Percentiles rank a stretch among this genome's conserved stretches.
Conservation (phyloP, 176 grass and related monocot genomes). For the bread wheat (Triticum aestivum) region IWGSC_CS_RefSeq_v2.1 NC_057810.1:644953495-644953994, state of each 20-base stretch:
- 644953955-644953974: neutral
- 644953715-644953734: neutral
- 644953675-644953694: neutral
- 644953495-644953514: conserved; percentile 30
- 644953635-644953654: conserved; percentile 71
- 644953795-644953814: neutral
- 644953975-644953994: neutral
- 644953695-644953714: neutral
- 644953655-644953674: conserved; percentile 40
- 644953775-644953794: neutral
- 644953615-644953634: conserved; percentile 43
- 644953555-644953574: conserved; percentile 83
- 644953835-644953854: neutral
- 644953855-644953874: neutral
- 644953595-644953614: conserved; percentile 57
- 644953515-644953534: conserved; percentile 65
- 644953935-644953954: neutral
- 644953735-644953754: neutral
- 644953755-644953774: neutral
- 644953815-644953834: neutral
- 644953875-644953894: neutral
- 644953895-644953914: neutral
- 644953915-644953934: neutral
- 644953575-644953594: conserved; percentile 71
- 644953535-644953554: conserved; percentile 76